Evolutionary conservation across 768 basidiomycete species (phyloP).

Genomic region (Candolleomyces eurysporus): DNA sequence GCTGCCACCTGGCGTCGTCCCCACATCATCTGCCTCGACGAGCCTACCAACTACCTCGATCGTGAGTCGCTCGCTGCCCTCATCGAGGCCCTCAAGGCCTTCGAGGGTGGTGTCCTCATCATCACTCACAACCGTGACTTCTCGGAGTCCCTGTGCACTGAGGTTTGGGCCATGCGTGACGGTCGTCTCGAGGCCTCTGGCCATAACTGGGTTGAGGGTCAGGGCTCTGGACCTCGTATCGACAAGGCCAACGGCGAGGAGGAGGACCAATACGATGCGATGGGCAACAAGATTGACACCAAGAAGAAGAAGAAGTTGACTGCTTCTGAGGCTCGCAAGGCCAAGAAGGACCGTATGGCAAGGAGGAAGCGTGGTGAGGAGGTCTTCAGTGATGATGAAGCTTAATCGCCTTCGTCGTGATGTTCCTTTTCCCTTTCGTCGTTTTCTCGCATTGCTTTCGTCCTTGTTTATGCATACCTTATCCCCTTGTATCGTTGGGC

Average conservation of each 20-base stretch:
- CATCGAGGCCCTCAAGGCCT: constrained; percentile 96
- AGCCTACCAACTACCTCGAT: constrained; percentile 99
- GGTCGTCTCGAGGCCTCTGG: constrained; percentile 95
- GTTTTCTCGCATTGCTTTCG: constrained; percentile 6
- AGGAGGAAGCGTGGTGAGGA: constrained; percentile 87
- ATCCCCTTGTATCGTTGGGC: background rate
- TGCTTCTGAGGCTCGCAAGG: constrained; percentile 80
- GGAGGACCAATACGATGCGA: constrained; percentile 89
- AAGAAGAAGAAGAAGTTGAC: constrained; percentile 89
- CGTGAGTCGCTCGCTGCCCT: constrained; percentile 98
- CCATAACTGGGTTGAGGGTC: constrained; percentile 99
- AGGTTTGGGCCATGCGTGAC: constrained; percentile 99
- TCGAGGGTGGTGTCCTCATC: constrained; percentile 97
- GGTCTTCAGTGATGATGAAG: constrained; percentile 59
- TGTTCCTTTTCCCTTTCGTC: constrained; percentile 7
- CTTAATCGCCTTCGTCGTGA: constrained; percentile 29
- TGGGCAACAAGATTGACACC: constrained; percentile 93
- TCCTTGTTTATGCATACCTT: constrained; percentile 6
- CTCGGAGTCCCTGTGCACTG: constrained; percentile 96
- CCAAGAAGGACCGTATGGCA: constrained; percentile 96
- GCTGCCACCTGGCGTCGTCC: constrained; percentile 99
- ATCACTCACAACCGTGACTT: constrained; percentile 99
- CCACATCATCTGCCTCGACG: constrained; percentile 95
- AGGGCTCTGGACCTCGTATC: constrained; percentile 91
- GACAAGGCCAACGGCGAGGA: constrained; percentile 93